Base-by-base conservation (phyloP, 257 asterid species). In the Avicennia marina region DNA sequence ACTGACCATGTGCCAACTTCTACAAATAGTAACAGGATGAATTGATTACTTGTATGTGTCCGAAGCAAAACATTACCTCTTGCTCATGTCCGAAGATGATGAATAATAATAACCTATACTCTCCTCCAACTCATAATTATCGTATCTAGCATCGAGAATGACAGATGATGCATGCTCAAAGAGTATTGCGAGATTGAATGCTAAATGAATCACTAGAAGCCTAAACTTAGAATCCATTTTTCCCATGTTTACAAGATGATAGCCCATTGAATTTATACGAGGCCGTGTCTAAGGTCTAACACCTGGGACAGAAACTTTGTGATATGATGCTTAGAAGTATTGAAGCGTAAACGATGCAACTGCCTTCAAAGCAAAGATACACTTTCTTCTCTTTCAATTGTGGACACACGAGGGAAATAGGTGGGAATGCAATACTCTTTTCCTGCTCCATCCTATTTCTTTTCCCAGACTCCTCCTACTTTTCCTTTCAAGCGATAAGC, bases 321-420 rank as follows among this genome's bases (percentile, higher is more conserved):
- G 8, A 4, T 29, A 4, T 8, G 48, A 65, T 31, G 53, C 25
- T 56, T 41, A 63, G 39, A 56, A 64, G 55, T 73, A 50, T 12
- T 19, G 63, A 22, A 44, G 69, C 61, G 67, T 39, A 54, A 58
- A 58, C 45, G 19, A 1, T 49, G 67, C 16, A 19, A 54, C 57
- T 70, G 38, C 69, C 81, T 75, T 75, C 13, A 43, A 75, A 75
- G 81, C 77, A 70, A 67, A 63, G 69, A 42, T 33, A 45, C 45
- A 53, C 21, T 62, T 40, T 31, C 61, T 63, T 63, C 58, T 41
- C 50, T 22, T 63, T 33, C 18, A 62, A 53, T 39, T 52, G 10
- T 53, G 40, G 56, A 67, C 20, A 24, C 38, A 20, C 41, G 20
- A 32, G 1, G 10, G 38, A 59, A 27, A 41, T 5, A 24, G 63